Evolutionary conservation across 148 eudicot species (phyloP).

Genomic region (Chenopodium formosanum): DNA sequence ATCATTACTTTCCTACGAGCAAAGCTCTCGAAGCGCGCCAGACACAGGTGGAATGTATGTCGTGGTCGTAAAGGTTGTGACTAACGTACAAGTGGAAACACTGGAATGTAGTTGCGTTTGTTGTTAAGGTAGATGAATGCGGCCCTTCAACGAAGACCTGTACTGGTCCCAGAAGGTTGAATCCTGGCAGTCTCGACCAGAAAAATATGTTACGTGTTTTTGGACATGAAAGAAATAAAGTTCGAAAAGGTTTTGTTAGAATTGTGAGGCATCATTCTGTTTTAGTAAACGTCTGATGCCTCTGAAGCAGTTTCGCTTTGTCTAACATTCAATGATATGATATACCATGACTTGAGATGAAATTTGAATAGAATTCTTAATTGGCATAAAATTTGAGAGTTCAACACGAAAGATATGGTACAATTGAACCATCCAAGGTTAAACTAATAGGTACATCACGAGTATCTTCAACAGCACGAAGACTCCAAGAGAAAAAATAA

Average conservation of each 20-base stretch:
- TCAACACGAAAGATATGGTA: conserved; percentile 25
- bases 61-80: not conserved
- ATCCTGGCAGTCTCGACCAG: not conserved
- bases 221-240: too few relatives aligned
- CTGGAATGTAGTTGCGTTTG: not conserved
- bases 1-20: too few relatives aligned
- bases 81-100: not conserved
- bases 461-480: conserved; percentile 21
- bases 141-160: not conserved
- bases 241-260: too few relatives aligned
- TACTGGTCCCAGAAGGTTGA: not conserved
- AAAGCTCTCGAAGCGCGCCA: too few relatives aligned
- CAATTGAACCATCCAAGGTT: conserved; percentile 22
- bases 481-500: conserved; percentile 10
- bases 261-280: too few relatives aligned
- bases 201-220: too few relatives aligned
- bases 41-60: not conserved
- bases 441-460: conserved; percentile 17
- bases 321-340: not conserved
- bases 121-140: not conserved
- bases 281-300: too few relatives aligned
- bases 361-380: conserved; percentile 14
- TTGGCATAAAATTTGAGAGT: conserved; percentile 11
- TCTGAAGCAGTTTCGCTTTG: not conserved
- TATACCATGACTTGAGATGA: not conserved